Conservation (phyloP, 163 green algal species). For the Chloromonas sp. region DNA sequence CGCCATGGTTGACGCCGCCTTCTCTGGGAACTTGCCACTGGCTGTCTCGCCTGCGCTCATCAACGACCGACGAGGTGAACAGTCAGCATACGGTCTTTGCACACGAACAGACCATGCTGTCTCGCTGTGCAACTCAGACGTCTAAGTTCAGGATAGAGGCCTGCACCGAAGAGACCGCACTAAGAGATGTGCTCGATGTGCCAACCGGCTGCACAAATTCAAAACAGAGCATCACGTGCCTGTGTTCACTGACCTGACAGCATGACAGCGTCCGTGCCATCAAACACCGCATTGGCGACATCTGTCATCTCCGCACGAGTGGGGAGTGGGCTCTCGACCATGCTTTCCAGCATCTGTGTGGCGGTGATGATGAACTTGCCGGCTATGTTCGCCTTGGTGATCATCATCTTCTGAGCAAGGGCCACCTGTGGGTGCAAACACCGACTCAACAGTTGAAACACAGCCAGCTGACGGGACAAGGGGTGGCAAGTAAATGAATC, state of each 20-base stretch:
- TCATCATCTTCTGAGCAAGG: conserved; percentile 72
- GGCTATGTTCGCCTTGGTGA: conserved; percentile 66
- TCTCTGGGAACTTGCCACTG: conserved; percentile 56
- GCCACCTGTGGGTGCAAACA: conserved; percentile 36
- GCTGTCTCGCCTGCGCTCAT: conserved; percentile 42
- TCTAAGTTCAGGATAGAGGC: background rate
- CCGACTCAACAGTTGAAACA: too few relatives aligned
- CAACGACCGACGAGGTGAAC: background rate
- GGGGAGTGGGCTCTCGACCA: conserved; percentile 65
- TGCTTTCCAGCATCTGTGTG: conserved; percentile 52
- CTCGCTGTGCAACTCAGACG: background rate
- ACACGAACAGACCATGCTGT: background rate
- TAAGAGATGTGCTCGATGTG: background rate
- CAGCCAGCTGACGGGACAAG: too few relatives aligned
- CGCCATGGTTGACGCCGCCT: conserved; percentile 48
- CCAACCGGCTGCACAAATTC: background rate
- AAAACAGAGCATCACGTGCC: background rate
- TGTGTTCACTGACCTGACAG: conserved; percentile 33
- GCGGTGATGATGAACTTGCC: conserved; percentile 74
- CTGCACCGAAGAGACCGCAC: background rate
- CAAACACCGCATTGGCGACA: conserved; percentile 84
- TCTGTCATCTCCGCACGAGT: conserved; percentile 79
- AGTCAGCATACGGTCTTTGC: background rate
- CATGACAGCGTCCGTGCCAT: conserved; percentile 67
- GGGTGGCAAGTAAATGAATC: too few relatives aligned